These are phyloP conservation scores for Bipolaris cookei DNA, from an alignment of 2,329 filamentous ascomycete species.

Conservation along the genomic window DNA sequence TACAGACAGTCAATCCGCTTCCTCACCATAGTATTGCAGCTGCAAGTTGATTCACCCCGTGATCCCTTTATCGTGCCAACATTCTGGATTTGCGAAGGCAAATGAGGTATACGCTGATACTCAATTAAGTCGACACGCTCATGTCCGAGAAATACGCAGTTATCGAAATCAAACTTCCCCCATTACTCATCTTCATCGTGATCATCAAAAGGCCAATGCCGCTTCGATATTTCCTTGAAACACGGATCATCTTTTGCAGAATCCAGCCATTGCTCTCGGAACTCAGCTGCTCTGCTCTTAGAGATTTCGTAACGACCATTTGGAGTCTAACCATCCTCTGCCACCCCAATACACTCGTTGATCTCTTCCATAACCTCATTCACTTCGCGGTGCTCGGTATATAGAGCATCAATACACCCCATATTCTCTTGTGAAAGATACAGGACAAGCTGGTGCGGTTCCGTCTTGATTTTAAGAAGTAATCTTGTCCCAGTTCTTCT, in stretches of 20 bases:
- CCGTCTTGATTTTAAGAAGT: constrained; percentile 7
- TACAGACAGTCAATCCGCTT: no score
- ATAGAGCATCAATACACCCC: neutral
- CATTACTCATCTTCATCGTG: constrained; percentile 23
- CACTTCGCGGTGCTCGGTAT: constrained; percentile 20
- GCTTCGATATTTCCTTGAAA: constrained; percentile 26
- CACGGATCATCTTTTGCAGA: constrained; percentile 26
- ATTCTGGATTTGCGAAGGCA: no score
- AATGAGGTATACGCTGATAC: no score
- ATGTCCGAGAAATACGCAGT: no score
- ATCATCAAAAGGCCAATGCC: constrained; percentile 38
- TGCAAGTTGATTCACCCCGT: no score
- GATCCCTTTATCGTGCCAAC: no score
- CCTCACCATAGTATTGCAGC: no score
- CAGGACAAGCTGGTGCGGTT: constrained; percentile 20
- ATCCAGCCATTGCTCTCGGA: constrained; percentile 26
- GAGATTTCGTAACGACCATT: constrained; percentile 22
- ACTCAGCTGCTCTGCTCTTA: constrained; percentile 21
- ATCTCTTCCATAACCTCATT: constrained; percentile 28
- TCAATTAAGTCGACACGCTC: no score
- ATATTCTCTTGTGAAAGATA: constrained; percentile 25
- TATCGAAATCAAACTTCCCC: no score
- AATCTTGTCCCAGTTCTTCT: constrained; percentile 29
- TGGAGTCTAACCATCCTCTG: constrained; percentile 36
- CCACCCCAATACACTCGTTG: constrained; percentile 29